These are phyloP conservation scores for Candida sp. DNA, from an alignment of 1,139 yeast genomes.

Conservation along the genomic window DNA sequence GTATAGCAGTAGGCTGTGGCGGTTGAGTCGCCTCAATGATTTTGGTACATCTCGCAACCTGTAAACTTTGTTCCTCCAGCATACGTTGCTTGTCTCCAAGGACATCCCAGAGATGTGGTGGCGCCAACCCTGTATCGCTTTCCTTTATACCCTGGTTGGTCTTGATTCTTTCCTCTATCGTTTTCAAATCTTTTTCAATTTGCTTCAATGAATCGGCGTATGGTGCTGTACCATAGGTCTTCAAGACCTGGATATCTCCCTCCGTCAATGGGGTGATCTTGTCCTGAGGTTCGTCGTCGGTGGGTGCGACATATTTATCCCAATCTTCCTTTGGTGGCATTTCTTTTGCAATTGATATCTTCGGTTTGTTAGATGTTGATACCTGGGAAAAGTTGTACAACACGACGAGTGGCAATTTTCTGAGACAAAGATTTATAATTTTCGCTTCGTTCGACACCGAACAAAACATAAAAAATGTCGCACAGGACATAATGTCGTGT, in stretches of 20 bases:
- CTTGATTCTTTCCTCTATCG: constrained; percentile 83
- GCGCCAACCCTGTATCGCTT: constrained; percentile 94
- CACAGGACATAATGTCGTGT: background rate
- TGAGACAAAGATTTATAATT: background rate
- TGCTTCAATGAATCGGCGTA: constrained; percentile 81
- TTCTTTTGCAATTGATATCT: constrained; percentile 11
- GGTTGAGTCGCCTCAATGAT: constrained; percentile 70
- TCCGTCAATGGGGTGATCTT: constrained; percentile 90
- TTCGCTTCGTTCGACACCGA: background rate
- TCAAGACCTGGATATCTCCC: constrained; percentile 95
- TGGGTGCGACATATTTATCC: constrained; percentile 95
- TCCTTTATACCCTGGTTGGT: constrained; percentile 95
- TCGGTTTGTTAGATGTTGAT: background rate
- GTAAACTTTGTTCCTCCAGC: constrained; percentile 94
- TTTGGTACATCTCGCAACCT: constrained; percentile 98
- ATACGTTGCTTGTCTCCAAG: constrained; percentile 95
- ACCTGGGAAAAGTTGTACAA: background rate
- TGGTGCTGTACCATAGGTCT: constrained; percentile 98
- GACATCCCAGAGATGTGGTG: constrained; percentile 97
- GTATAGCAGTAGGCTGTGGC: constrained; percentile 35
- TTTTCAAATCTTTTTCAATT: constrained; percentile 85
- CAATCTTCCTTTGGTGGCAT: constrained; percentile 94
- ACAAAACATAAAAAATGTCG: background rate
- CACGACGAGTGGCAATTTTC: constrained; percentile 1
- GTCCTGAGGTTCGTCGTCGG: constrained; percentile 71